Conservation (phyloP, 768 basidiomycete genomes). For the Lactarius trivialis region DNA sequence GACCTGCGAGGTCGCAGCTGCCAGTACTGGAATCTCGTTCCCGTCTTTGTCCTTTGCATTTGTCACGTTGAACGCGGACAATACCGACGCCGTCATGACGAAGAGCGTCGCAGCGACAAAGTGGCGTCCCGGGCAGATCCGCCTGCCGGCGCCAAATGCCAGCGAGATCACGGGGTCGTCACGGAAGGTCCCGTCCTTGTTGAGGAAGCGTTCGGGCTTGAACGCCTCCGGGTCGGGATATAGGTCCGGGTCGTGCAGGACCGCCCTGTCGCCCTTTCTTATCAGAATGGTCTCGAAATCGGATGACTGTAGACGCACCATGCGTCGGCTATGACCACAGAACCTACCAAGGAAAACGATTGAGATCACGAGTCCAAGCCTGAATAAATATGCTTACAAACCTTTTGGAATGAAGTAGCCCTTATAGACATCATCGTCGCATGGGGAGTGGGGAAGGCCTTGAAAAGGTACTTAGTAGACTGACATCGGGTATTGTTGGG, state of each 20-base stretch:
- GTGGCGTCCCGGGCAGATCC: constrained; percentile 23
- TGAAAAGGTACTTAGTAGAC: too few species aligned
- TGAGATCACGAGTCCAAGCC: neutral
- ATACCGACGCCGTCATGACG: constrained; percentile 11
- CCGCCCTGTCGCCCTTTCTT: neutral
- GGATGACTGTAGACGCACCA: constrained; percentile 18
- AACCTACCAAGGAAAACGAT: neutral
- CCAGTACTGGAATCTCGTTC: neutral
- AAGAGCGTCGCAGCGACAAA: constrained; percentile 22
- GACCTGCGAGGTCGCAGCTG: neutral
- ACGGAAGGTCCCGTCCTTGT: neutral
- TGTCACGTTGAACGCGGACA: constrained; percentile 6
- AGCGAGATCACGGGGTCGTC: neutral
- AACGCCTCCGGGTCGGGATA: constrained; percentile 27
- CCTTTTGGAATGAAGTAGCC: constrained; percentile 29
- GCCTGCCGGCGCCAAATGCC: constrained; percentile 13
- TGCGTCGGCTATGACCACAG: constrained; percentile 23
- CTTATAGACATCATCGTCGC: constrained; percentile 25
- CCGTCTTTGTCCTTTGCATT: neutral
- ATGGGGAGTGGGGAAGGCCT: constrained; percentile 23
- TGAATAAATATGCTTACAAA: neutral
- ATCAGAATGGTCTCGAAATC: neutral
- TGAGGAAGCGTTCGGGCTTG: constrained; percentile 28
- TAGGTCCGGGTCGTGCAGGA: neutral
- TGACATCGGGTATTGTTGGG: too few species aligned